Evolutionary conservation across 2,329 filamentous ascomycete species (phyloP), one percentile per base, ranked within the genome.

Genomic region (Paradendryphiella salina): DNA sequence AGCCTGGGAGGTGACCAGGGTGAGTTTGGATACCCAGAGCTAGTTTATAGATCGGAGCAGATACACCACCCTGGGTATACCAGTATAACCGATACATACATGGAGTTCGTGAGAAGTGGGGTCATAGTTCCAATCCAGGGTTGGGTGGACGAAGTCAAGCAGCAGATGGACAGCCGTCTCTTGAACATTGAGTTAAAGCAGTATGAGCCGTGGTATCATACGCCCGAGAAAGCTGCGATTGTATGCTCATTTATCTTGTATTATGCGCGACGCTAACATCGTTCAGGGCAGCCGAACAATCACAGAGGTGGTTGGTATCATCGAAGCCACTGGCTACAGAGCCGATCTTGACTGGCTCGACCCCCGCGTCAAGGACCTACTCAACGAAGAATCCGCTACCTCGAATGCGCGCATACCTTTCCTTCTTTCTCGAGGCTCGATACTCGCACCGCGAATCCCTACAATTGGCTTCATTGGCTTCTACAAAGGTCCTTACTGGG

Each of bases 401-500:
- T 13, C 79, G 4, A 48, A 48, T 80, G 40, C 79, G 86, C n/a
- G 69, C 14, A 56, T 73, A 18, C 70, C 70, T 1, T 56, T 69
- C n/a, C 76, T 94, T 0, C 83, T 86, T 17, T 85, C 88, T 40
- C 85, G 87, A 41, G 85, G 89, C 57, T 83, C 82, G 1, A 85
- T 85, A 11, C 77, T 85, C 47, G 82, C 86, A 50, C 79, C 81
- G 0, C 74, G 77, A 0, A 71, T 91, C 0, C 81, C 85, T 0
- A 82, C 81, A 5, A 74, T 94, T 0, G 89, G 88, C 0, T 92
- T 94, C 62, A 85, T 94, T 1, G 90, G 90, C 0, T 90, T 91
- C 72, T 95, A 95, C 66, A 82, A 90, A 54, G 88, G 88, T 0
- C 89, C 89, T 0, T 94, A 90, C 69, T 95, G 90, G 90, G 87